Base-by-base conservation (phyloP, 176 grass and related monocot genomes). In the Triticum timopheevii region DNA sequence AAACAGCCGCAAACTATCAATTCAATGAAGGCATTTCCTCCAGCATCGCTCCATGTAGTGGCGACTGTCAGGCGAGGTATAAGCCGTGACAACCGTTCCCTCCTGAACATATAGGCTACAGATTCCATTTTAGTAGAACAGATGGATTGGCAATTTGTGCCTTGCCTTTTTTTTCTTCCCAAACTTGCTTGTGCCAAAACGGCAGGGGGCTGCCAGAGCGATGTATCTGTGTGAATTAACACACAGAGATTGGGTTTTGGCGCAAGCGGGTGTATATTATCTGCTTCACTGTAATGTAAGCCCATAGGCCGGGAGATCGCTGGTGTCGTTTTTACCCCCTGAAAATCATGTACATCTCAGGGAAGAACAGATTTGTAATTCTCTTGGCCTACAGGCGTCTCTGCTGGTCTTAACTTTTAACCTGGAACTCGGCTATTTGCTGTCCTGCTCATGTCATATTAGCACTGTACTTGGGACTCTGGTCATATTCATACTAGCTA, bases 271-370 rank as follows among this genome's bases (percentile, higher is more conserved):
- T 94, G 82, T 89, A 89, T 79, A 91, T 63, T 85, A 69, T 70
- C 73, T 11, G 49, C 87, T 92, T 85, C 82, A 82, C 31, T 85
- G 84, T 87, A 86, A 94, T 92, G 84, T 91, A 90, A 94, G 78
- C 82, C 79, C 74, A 71, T 85, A 82, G 61, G 76, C 74, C 12
- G 25, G 80, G 78, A 80, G 58, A 47, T 70, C 0, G 59, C 28
- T 30, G n/a, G 82, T 87, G 62, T 86, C 42, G 22, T 47, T 82
- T 70, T 85, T 76, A 63, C 30, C 52, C 82, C 82, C 66, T 62
- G 89, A 59, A 86, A 86, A 36, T 61, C 56, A 42, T 89, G 89
- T 93, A 93, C 86, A 91, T 91, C 80, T 70, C 73, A 80, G 71
- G 80, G 81, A 83, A 47, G 68, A 75, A 85, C 87, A 83, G 23